phyloP scores from a whole-genome alignment of 169 alveolate genomes.

The Hepatocystis sp. region DNA sequence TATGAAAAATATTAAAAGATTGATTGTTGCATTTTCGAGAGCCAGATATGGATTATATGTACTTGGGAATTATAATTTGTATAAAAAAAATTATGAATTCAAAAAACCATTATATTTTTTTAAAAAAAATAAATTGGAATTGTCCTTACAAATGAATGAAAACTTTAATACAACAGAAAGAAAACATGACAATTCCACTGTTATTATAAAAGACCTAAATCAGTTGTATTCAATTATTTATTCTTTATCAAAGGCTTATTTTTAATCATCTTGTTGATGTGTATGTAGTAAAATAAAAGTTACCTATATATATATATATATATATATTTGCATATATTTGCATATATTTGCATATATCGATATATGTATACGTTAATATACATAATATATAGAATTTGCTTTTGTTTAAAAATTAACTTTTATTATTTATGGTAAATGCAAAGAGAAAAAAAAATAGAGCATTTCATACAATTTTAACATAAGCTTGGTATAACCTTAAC shows the following conservation, averaged over 20 bases:
- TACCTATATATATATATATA: not conserved
- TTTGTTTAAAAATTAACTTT: too few species aligned
- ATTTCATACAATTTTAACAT: too few species aligned
- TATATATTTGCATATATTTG: constrained; percentile 14
- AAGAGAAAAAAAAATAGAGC: too few species aligned
- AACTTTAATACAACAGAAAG: constrained; percentile 34
- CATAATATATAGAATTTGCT: too few species aligned
- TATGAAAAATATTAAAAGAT: constrained; percentile 94
- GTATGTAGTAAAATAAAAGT: not conserved
- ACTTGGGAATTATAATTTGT: constrained; percentile 83
- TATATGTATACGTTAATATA: too few species aligned
- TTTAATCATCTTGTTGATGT: not conserved
- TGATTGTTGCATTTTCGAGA: constrained; percentile 95
- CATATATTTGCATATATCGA: too few species aligned
- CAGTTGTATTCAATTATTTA: constrained; percentile 52
- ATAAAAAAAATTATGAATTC: constrained; percentile 76
- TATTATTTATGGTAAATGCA: too few species aligned
- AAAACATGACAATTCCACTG: not conserved
- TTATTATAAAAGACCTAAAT: constrained; percentile 52
- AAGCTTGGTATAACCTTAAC: too few species aligned
- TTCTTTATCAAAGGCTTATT: constrained; percentile 34
- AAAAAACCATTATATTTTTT: constrained; percentile 54
- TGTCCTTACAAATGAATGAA: constrained; percentile 55
- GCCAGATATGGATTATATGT: constrained; percentile 94
- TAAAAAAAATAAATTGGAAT: constrained; percentile 40